Evolutionary conservation across 352 stramenopile genomes (phyloP), one percentile per base, ranked within the genome.

Genomic region (Phytophthora pseudosyringae): DNA sequence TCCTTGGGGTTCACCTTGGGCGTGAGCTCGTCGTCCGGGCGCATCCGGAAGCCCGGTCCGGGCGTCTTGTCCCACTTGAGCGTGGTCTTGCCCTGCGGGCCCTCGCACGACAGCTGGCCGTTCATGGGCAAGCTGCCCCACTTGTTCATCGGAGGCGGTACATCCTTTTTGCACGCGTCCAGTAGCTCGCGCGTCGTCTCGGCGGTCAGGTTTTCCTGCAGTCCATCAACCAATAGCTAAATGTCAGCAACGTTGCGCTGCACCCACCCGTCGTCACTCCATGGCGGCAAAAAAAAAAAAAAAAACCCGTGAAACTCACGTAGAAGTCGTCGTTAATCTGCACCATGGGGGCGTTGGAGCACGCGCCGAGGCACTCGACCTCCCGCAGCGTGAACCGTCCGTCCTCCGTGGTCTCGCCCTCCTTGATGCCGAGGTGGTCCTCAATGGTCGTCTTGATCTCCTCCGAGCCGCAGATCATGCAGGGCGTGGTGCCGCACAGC

Each of bases 391-490:
- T 99, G 76, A 96, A 96, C 59, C 72, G 73, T 12, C 86, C 85
- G 49, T 96, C 88, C 18, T 75, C 60, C 12, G 88, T 90, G n/a
- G 86, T 90, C 43, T 96, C 87, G 64, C 96, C 96, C 69, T 98
- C 94, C 73, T 99, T 98, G 73, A 99, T 99, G 59, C 95, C 91
- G 25, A 99, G 82, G 78, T 99, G 87, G 43, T 98, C 83, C 70
- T 98, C 89, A 69, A 99, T 99, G 36, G 97, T 98, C 76, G 97
- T 94, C 82, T 99, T 99, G 80, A 99, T 99, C 80, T 99, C 97
- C 80, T 99, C 94, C 44, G 93, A 97, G 48, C 98, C 98, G 73
- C 96, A 99, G 71, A 99, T 99, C 98, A 99, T 99, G 86, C 98
- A 99, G 18, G 98, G 98, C 50, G 98, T 99, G 12, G 98, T 99